Conservation (phyloP, 106 monocot species). For the Vanilla planifolia region DNA sequence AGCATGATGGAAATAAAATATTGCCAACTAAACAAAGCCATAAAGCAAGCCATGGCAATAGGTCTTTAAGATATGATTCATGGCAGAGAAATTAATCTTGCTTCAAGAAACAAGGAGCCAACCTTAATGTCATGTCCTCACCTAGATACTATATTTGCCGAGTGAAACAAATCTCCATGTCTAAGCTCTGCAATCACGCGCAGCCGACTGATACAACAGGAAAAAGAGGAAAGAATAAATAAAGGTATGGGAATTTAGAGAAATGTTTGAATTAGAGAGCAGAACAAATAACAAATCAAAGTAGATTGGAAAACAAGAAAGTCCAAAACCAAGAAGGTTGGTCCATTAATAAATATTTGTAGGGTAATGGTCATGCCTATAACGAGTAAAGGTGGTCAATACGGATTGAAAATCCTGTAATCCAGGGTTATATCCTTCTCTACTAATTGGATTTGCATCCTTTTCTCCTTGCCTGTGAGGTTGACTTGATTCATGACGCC, state of each 20-base stretch:
- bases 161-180: slow-evolving; percentile 90
- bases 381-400: slow-evolving; percentile 87
- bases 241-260: too few species aligned
- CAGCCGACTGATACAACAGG: slow-evolving; percentile 53
- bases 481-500: slow-evolving; percentile 48
- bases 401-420: slow-evolving; percentile 98
- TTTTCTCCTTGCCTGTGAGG: slow-evolving; percentile 44
- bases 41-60: too few species aligned
- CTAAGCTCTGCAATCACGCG: slow-evolving; percentile 94
- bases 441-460: slow-evolving; percentile 42
- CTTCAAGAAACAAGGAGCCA: too few species aligned
- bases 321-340: background rate
- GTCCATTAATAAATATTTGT: background rate
- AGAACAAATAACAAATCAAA: background rate
- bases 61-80: too few species aligned
- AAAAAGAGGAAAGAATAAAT: background rate
- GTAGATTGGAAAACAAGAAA: background rate
- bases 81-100: too few species aligned
- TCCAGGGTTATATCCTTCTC: slow-evolving; percentile 84
- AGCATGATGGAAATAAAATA: too few species aligned
- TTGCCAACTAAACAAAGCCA: too few species aligned
- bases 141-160: slow-evolving; percentile 97
- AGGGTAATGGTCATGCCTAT: slow-evolving; percentile 44
- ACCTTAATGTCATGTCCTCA: slow-evolving; percentile 20
- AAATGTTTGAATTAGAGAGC: too few species aligned